Evolutionary conservation across 148 eudicot genomes (phyloP).

Genomic region (Nyssa sinensis): DNA sequence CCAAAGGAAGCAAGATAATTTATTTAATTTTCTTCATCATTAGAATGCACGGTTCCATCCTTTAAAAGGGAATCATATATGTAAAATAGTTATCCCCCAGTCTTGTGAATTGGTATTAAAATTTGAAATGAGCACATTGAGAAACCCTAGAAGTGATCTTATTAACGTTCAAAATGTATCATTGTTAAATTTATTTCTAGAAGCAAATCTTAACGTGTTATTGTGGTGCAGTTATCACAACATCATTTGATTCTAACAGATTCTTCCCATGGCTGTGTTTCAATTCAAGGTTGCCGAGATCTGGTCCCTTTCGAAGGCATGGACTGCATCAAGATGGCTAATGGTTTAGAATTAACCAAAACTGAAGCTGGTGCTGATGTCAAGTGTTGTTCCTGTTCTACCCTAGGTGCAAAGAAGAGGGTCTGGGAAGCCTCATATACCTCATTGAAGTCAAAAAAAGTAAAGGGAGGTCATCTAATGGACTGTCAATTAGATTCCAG

Average conservation of each 20-base stretch:
- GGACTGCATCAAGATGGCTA: constrained; percentile 21
- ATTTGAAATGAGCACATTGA: background rate
- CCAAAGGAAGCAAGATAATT: background rate
- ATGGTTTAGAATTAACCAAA: constrained; percentile 20
- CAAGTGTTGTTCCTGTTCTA: constrained; percentile 40
- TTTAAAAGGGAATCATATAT: background rate
- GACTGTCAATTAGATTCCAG: constrained; percentile 33
- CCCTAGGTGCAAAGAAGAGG: constrained; percentile 46
- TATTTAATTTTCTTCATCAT: background rate
- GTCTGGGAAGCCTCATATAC: constrained; percentile 68
- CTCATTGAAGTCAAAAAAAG: constrained; percentile 79
- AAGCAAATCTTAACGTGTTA: background rate
- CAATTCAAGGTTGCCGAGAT: constrained; percentile 22
- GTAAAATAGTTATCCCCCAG: background rate
- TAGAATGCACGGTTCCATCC: background rate
- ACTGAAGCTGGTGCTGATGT: constrained; percentile 21
- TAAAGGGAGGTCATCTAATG: constrained; percentile 62
- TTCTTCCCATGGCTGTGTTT: constrained; percentile 14
- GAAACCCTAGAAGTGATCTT: background rate
- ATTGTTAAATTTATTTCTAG: background rate
- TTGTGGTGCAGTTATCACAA: background rate
- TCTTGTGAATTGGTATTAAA: background rate
- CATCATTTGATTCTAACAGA: background rate
- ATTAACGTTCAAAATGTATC: background rate
- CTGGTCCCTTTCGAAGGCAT: constrained; percentile 22